Evolutionary conservation across 2,329 filamentous ascomycete species (phyloP).

Genomic region (Domatiomyces globalis): DNA sequence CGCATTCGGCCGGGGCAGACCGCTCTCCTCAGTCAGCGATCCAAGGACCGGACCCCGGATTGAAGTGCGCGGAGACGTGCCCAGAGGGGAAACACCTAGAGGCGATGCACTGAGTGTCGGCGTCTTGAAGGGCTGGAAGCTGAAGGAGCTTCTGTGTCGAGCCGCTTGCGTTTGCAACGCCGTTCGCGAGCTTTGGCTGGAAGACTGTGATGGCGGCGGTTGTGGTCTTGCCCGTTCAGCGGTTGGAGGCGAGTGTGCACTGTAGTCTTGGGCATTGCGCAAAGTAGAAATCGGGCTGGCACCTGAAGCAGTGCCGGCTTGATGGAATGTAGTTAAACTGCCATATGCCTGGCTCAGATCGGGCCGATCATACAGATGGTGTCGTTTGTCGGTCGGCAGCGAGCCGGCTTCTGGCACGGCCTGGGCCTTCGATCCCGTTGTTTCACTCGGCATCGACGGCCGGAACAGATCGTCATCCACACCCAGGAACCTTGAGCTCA

Average conservation of each 20-base stretch:
- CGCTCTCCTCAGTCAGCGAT: constrained; percentile 27
- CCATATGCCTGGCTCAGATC: constrained; percentile 73
- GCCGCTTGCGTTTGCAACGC: constrained; percentile 35
- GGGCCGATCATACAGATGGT: constrained; percentile 30
- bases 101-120: constrained; percentile 88
- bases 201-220: constrained; percentile 22
- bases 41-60: constrained; percentile 26
- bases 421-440: neutral
- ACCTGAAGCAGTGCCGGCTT: constrained; percentile 57
- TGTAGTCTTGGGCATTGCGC: constrained; percentile 48
- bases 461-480: constrained; percentile 77
- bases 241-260: constrained; percentile 34
- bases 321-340: constrained; percentile 75
- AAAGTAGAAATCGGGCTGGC: constrained; percentile 79
- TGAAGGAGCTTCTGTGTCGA: constrained; percentile 64
- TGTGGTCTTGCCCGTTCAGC: constrained; percentile 37
- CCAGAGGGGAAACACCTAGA: constrained; percentile 35
- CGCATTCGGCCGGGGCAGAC: constrained; percentile 27
- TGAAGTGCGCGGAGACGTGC: constrained; percentile 39
- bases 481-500: constrained; percentile 88
- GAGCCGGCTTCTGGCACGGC: constrained; percentile 43
- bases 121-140: constrained; percentile 91
- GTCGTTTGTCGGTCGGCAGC: constrained; percentile 48
- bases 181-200: constrained; percentile 29
- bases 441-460: constrained; percentile 54